Percentiles rank a stretch among this genome's conserved stretches.
Evolutionary conservation across 495 filamentous ascomycete genomes (phyloP).

Genomic region (Evansstolkia leycettana): DNA sequence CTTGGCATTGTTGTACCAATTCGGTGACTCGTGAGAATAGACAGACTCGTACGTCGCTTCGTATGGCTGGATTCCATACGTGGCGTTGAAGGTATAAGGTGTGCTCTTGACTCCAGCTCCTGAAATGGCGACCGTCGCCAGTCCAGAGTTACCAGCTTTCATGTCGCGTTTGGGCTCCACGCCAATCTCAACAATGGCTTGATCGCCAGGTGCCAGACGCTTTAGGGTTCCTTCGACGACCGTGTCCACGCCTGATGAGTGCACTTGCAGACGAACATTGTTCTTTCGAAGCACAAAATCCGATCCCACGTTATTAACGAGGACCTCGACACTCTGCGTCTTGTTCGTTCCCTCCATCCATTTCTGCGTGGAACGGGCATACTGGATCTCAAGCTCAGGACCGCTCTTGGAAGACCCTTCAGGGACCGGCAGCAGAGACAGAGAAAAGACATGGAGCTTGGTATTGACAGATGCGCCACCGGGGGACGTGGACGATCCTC

Average conservation of each 20-base stretch:
- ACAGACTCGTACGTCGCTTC: constrained; percentile 24
- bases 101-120: constrained; percentile 11
- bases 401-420: background rate
- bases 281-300: constrained; percentile 26
- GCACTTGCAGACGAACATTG: constrained; percentile 22
- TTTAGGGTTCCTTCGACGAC: constrained; percentile 27
- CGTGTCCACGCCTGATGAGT: constrained; percentile 24
- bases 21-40: constrained; percentile 35
- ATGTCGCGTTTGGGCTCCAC: constrained; percentile 17
- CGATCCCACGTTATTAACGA: constrained; percentile 36
- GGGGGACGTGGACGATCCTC: too few relatives aligned
- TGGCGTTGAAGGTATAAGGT: constrained; percentile 19
- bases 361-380: constrained; percentile 40
- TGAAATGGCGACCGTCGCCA: constrained; percentile 16
- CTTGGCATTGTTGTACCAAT: constrained; percentile 42
- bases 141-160: constrained; percentile 5
- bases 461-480: too few relatives aligned
- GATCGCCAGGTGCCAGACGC: constrained; percentile 39
- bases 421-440: constrained; percentile 10
- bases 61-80: constrained; percentile 19
- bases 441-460: constrained; percentile 14
- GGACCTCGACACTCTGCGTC: constrained; percentile 37
- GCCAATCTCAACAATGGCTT: constrained; percentile 34
- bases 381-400: constrained; percentile 25
- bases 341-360: constrained; percentile 29